Conservation (phyloP, 441 rosid genomes). For the Adansonia grandidieri region DNA sequence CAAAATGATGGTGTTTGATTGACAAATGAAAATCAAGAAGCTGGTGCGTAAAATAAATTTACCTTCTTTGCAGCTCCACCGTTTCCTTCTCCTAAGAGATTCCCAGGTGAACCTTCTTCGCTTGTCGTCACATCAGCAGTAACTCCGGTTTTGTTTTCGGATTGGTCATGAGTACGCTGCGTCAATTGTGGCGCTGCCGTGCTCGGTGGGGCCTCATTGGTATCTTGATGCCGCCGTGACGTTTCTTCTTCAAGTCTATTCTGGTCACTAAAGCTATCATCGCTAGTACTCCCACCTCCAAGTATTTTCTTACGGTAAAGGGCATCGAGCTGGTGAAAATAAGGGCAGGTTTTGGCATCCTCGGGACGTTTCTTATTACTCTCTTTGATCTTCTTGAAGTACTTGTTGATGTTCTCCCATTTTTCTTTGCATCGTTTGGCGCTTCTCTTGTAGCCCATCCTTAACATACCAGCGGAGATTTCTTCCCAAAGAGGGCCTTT, state of each 20-base stretch:
- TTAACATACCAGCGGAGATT: slow-evolving; percentile 58
- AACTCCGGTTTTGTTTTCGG: slow-evolving; percentile 34
- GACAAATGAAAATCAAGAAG: no score
- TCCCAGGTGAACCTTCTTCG: slow-evolving; percentile 28
- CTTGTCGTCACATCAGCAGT: slow-evolving; percentile 22
- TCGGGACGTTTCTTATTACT: slow-evolving; percentile 70
- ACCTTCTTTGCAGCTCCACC: slow-evolving; percentile 47
- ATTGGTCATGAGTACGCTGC: slow-evolving; percentile 21
- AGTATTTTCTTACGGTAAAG: slow-evolving; percentile 60
- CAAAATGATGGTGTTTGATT: no score
- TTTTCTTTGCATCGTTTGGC: slow-evolving; percentile 80
- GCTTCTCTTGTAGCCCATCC: slow-evolving; percentile 62
- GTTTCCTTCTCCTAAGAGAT: slow-evolving; percentile 41
- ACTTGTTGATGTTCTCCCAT: slow-evolving; percentile 86
- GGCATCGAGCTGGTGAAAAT: slow-evolving; percentile 70
- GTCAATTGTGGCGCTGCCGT: slow-evolving; percentile 5
- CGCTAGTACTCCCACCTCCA: slow-evolving; percentile 30
- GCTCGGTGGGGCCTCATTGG: neutral
- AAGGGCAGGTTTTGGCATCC: slow-evolving; percentile 82
- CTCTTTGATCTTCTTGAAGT: slow-evolving; percentile 80
- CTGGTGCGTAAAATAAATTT: slow-evolving; percentile 21
- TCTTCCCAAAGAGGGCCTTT: slow-evolving; percentile 85
- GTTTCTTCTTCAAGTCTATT: slow-evolving; percentile 28
- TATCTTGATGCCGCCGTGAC: slow-evolving; percentile 28
- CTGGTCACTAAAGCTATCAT: slow-evolving; percentile 23